phyloP scores from a whole-genome alignment of 2,329 filamentous ascomycete species.

The Aureobasidium sp. region DNA sequence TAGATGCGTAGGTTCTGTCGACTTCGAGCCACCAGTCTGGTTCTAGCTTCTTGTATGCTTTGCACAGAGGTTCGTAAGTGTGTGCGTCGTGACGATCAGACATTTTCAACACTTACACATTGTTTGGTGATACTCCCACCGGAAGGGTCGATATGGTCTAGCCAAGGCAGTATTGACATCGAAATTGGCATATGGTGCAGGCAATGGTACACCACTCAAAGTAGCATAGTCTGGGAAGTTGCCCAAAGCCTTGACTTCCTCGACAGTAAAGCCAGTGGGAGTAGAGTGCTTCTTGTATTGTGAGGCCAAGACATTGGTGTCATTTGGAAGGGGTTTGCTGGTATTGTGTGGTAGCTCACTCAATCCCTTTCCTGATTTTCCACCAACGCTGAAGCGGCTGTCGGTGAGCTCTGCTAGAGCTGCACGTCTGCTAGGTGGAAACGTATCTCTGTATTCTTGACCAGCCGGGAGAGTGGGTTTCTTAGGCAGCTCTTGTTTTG shows the following conservation, averaged over 20 bases:
- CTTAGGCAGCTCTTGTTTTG: slow-evolving; percentile 33
- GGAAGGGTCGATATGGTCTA: slow-evolving; percentile 71
- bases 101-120: slow-evolving; percentile 61
- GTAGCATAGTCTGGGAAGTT: slow-evolving; percentile 73
- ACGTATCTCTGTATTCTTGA: slow-evolving; percentile 38
- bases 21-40: slow-evolving; percentile 86
- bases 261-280: slow-evolving; percentile 61
- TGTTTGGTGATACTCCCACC: slow-evolving; percentile 83
- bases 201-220: slow-evolving; percentile 67
- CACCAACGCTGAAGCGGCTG: slow-evolving; percentile 23
- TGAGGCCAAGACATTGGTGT: slow-evolving; percentile 20
- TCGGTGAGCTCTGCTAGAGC: slow-evolving; percentile 33
- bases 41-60: slow-evolving; percentile 71
- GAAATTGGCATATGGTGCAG: slow-evolving; percentile 57
- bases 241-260: slow-evolving; percentile 62
- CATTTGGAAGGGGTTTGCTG: slow-evolving; percentile 21
- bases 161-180: slow-evolving; percentile 60
- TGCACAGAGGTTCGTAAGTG: neutral
- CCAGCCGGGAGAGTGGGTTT: slow-evolving; percentile 15
- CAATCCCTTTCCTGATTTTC: slow-evolving; percentile 24
- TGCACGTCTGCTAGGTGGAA: slow-evolving; percentile 48
- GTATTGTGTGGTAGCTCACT: slow-evolving; percentile 21
- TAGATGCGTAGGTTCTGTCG: slow-evolving; percentile 61
- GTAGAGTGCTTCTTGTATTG: slow-evolving; percentile 31
- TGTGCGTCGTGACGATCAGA: neutral